Conservation (phyloP, 768 basidiomycete species). For the Tulasnella sp. region DNA sequence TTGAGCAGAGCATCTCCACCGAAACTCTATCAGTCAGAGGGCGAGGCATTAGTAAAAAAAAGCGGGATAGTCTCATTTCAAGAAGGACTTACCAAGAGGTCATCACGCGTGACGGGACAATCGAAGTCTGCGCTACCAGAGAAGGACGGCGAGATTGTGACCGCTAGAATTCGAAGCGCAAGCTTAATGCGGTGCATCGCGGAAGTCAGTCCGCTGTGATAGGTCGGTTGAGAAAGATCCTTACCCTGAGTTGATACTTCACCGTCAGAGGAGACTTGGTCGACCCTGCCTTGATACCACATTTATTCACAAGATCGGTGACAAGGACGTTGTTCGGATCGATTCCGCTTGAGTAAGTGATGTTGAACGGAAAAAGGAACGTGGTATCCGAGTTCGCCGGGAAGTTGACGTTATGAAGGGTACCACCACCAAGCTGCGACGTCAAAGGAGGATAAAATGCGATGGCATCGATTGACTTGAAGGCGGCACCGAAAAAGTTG, state of each 20-base stretch:
- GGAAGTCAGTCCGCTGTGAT: neutral
- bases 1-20: neutral
- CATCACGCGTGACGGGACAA: conserved; percentile 43
- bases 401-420: conserved; percentile 32
- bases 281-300: conserved; percentile 37
- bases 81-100: conserved; percentile 24
- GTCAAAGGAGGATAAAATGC: conserved; percentile 57
- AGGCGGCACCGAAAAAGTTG: conserved; percentile 61
- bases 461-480: conserved; percentile 52
- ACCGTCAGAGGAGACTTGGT: conserved; percentile 41
- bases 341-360: conserved; percentile 43
- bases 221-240: neutral
- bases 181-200: conserved; percentile 31
- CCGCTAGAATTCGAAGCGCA: conserved; percentile 49
- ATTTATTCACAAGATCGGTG: conserved; percentile 50
- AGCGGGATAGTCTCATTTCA: neutral
- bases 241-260: conserved; percentile 54
- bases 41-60: neutral
- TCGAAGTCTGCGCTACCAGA: conserved; percentile 47
- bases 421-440: conserved; percentile 55
- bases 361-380: conserved; percentile 64
- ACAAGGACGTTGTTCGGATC: conserved; percentile 47
- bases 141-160: conserved; percentile 56
- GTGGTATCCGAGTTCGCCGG: conserved; percentile 44
- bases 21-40: neutral